Conservation (phyloP, 164 flowering plant genomes). For the Akebia trifoliata region DNA sequence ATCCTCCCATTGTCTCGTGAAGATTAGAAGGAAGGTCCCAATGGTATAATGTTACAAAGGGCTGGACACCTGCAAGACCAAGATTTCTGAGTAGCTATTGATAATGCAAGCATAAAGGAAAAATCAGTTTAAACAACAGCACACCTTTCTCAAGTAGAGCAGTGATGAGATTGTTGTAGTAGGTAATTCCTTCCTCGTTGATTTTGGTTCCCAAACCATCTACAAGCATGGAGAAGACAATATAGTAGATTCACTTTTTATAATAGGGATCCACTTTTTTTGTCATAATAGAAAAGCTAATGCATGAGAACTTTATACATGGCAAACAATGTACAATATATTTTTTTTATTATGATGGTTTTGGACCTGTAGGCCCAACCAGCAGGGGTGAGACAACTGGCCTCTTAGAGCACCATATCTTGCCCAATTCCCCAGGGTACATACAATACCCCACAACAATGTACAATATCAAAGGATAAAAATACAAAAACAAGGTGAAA, state of each 20-base stretch:
- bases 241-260: background rate
- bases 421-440: too few relatives aligned
- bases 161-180: constrained; percentile 77
- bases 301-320: too few relatives aligned
- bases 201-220: constrained; percentile 81
- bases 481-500: too few relatives aligned
- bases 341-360: too few relatives aligned
- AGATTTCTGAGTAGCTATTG: background rate
- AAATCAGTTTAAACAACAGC: background rate
- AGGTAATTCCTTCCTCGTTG: constrained; percentile 64
- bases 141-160: constrained; percentile 73
- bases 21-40: constrained; percentile 92
- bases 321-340: too few relatives aligned
- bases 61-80: constrained; percentile 60
- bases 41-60: constrained; percentile 74
- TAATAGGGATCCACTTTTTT: too few relatives aligned
- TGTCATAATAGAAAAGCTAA: too few relatives aligned
- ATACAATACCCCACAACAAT: too few relatives aligned
- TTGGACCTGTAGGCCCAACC: too few relatives aligned
- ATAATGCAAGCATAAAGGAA: background rate
- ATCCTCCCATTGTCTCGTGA: constrained; percentile 73
- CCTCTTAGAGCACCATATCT: too few relatives aligned
- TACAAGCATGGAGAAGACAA: constrained; percentile 22
- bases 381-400: too few relatives aligned
- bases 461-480: too few relatives aligned